Conservation (phyloP, 176 grass and related monocot genomes). For the Saccharum spontaneum region DNA sequence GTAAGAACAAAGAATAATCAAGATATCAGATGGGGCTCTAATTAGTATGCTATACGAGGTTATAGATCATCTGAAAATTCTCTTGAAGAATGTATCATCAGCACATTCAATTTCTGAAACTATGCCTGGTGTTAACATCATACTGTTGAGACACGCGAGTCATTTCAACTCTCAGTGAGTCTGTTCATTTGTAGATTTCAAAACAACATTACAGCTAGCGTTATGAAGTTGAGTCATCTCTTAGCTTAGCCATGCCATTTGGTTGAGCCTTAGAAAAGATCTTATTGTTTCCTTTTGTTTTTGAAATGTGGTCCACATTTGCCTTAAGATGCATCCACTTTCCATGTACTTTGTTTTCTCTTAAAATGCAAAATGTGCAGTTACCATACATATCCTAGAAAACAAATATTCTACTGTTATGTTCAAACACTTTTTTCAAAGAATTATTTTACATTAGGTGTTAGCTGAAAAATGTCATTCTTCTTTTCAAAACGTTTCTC, state of each 20-base stretch:
- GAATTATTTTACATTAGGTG: background rate
- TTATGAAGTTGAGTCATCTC: background rate
- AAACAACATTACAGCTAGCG: background rate
- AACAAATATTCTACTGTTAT: background rate
- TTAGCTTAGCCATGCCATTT: background rate
- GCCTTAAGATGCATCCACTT: background rate
- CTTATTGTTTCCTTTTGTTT: no score
- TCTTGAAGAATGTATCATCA: background rate
- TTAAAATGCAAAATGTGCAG: background rate
- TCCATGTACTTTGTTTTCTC: background rate
- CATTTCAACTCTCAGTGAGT: background rate
- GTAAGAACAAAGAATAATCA: constrained; percentile 33
- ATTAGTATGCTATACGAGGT: background rate
- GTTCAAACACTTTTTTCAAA: background rate
- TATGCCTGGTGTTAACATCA: background rate
- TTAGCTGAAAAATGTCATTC: constrained; percentile 5
- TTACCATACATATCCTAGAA: background rate
- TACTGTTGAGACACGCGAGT: background rate
- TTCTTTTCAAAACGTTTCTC: background rate
- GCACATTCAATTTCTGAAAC: background rate
- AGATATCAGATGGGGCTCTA: background rate
- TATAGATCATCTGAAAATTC: background rate
- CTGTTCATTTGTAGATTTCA: background rate
- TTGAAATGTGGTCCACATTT: background rate
- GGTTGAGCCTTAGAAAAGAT: background rate